Evolutionary conservation across 2,329 filamentous ascomycete genomes (phyloP).

Genomic region (Diaporthe australafricana): DNA sequence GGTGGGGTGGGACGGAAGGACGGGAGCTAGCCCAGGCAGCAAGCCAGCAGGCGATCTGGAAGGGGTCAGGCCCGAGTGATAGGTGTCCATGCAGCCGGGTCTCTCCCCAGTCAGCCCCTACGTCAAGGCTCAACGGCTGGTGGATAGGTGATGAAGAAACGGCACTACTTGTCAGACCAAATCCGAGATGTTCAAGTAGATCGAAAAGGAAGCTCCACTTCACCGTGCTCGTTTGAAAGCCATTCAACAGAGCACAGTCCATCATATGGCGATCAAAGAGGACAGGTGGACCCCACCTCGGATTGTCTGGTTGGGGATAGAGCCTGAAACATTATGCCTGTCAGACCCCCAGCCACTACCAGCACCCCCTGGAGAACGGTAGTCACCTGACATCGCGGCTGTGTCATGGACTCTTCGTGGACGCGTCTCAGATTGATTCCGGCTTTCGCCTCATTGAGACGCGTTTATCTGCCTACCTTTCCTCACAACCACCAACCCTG

Average conservation of each 20-base stretch:
- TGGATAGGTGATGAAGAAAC: neutral
- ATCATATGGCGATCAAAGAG: neutral
- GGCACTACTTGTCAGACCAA: neutral
- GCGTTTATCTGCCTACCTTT: neutral
- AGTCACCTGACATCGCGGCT: constrained; percentile 37
- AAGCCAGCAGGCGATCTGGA: constrained; percentile 1
- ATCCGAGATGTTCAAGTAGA: neutral
- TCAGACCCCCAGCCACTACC: neutral
- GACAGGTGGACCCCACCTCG: neutral
- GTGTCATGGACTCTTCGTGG: no score
- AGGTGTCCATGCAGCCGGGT: neutral
- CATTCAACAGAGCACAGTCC: neutral
- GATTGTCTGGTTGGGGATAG: neutral
- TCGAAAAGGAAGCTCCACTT: neutral
- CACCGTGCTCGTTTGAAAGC: neutral
- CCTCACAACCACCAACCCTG: neutral
- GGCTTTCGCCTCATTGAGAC: constrained; percentile 1
- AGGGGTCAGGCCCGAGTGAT: constrained; percentile 9
- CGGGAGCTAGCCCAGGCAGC: constrained; percentile 27
- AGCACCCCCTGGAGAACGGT: neutral
- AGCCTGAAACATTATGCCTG: neutral
- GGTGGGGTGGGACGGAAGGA: constrained; percentile 13
- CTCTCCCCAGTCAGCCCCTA: neutral
- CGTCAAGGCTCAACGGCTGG: neutral
- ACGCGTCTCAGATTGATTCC: constrained; percentile 25